phyloP scores from a whole-genome alignment of 805 yeast species.

The Scheffersomyces lignosus region DNA sequence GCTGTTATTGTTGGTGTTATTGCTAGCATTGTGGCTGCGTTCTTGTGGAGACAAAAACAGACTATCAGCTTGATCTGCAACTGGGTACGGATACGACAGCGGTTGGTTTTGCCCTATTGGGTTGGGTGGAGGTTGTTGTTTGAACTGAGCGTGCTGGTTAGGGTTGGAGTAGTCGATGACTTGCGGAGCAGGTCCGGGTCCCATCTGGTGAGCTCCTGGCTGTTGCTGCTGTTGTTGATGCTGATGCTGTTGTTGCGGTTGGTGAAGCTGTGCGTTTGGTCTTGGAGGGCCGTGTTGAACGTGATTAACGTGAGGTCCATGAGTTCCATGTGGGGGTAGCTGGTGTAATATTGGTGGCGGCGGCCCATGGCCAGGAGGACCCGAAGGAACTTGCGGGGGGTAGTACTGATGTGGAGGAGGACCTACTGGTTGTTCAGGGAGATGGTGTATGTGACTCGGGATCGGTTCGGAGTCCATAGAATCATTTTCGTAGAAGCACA shows the following conservation, averaged over 20 bases:
- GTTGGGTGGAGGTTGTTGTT: constrained; percentile 2
- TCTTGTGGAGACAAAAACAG: too few relatives aligned
- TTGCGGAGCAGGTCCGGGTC: too few relatives aligned
- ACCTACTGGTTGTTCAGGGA: neutral
- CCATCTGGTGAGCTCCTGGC: too few relatives aligned
- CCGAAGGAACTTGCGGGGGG: constrained; percentile 1
- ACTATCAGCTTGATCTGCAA: too few relatives aligned
- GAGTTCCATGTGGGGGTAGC: neutral
- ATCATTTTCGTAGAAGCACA: constrained; percentile 37
- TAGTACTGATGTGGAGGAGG: constrained; percentile 1
- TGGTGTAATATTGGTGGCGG: constrained; percentile 2
- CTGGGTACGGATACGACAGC: constrained; percentile 1
- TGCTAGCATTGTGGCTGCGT: too few relatives aligned
- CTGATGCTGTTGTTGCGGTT: constrained; percentile 7
- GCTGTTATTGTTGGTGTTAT: too few relatives aligned
- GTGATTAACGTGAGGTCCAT: neutral
- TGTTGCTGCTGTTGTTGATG: constrained; percentile 2
- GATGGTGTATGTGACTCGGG: constrained; percentile 2
- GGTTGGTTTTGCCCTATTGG: constrained; percentile 1
- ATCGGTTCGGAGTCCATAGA: constrained; percentile 5
- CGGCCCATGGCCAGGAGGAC: too few relatives aligned
- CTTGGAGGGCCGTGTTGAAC: neutral
- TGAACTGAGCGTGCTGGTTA: constrained; percentile 1
- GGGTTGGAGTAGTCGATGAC: neutral
- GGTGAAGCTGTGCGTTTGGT: constrained; percentile 5